Base-by-base conservation (phyloP, 352 stramenopile species). In the Pythium monospermum region DNA sequence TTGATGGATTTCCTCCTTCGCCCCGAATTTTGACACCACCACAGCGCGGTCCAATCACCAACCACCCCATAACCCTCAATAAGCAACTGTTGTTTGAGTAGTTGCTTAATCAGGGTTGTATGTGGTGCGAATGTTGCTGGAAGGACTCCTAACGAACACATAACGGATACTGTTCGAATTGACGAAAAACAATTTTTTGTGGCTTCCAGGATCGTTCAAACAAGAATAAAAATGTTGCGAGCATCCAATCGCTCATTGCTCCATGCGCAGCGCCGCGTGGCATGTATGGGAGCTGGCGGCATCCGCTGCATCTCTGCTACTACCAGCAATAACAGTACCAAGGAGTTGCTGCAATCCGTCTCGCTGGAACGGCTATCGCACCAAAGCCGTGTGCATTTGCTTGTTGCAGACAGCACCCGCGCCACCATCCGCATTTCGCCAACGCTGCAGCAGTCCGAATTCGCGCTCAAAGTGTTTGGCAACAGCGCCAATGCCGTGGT, bases 371-470 rank as follows among this genome's bases (percentile, higher is more conserved):
- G 51, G 4, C 61, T 86, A 28, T 57, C 61, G 23, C 66, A 73
- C 16, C 66, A 80, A 25, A 66, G 71, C 25, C 53, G 51, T 16
- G 49, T 88, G 52, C 58, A 72, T 16, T 56, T 88, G 21, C 59
- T 73, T 48, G 55, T 80, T 25, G 55, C 50, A 3, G 71, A 81
- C 38, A 56, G 56, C 6, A 32, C 57, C 25, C 23, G 11, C 22
- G 71, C 73, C 8, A 42, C 60, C 33, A 50, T 85, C n/a, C 60
- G 71, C 45, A 49, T 89, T 19, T 51, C 79, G 13, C 78, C 78
- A 2, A 72, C 79, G 26, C 50, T 84, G n/a, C 64, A 59, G 7
- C 36, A 74, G 1, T 28, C 58, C n/a, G 75, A 85, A 21, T 87
- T 84, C 47, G 59, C 60, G 33, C 33, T 85, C 28, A 56, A 62